Conservation (phyloP, 768 basidiomycete genomes). For the Lactarius trivialis region DNA sequence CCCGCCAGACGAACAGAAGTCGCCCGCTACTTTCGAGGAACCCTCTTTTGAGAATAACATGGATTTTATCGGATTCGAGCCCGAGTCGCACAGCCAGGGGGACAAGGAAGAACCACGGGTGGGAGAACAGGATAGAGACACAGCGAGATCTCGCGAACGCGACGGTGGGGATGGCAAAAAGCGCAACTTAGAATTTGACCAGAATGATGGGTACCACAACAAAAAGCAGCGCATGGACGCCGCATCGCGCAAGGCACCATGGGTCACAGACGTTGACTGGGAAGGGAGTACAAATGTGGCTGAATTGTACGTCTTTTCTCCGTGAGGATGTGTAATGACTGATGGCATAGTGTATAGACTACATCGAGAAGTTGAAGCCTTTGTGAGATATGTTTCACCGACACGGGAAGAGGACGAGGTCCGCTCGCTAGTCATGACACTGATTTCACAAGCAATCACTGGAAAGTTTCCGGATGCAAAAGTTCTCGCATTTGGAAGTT, state of each 20-base stretch:
- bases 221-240: slow-evolving; percentile 48
- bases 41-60: slow-evolving; percentile 12
- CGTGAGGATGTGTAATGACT: slow-evolving; percentile 3
- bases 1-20: background rate
- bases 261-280: slow-evolving; percentile 69
- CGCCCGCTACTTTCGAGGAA: background rate
- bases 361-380: slow-evolving; percentile 80
- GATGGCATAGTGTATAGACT: slow-evolving; percentile 44
- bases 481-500: slow-evolving; percentile 87
- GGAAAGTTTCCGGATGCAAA: slow-evolving; percentile 70
- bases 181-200: slow-evolving; percentile 44
- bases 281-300: slow-evolving; percentile 68
- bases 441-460: slow-evolving; percentile 61
- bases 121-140: slow-evolving; percentile 20
- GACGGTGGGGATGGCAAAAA: slow-evolving; percentile 34
- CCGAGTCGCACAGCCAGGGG: slow-evolving; percentile 10
- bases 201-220: slow-evolving; percentile 44
- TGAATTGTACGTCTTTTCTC: slow-evolving; percentile 57
- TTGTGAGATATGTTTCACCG: slow-evolving; percentile 83
- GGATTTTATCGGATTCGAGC: slow-evolving; percentile 17
- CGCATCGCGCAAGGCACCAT: slow-evolving; percentile 49
- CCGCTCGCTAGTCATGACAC: slow-evolving; percentile 61
- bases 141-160: slow-evolving; percentile 19
- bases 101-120: slow-evolving; percentile 6
- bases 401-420: slow-evolving; percentile 80